A percentile compares a stretch with the other conserved stretches of the same genome.
These are phyloP conservation scores for Blepharisma japonicum DNA, from an alignment of 73 alveolate species.

Conservation along the genomic window DNA sequence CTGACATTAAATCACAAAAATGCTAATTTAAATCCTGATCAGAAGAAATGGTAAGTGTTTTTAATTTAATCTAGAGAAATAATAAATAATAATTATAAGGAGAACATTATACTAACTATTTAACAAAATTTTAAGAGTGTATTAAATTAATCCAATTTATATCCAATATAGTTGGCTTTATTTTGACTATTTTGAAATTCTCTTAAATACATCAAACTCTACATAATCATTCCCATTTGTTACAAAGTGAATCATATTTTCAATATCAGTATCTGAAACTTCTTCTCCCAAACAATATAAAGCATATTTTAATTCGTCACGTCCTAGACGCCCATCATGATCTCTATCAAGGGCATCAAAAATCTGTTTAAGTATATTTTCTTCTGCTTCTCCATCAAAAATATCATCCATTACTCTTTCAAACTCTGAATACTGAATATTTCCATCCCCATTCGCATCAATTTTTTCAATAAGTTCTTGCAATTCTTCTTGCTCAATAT, in stretches of 20 bases:
- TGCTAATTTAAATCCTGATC: no score
- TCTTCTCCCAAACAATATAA: constrained; percentile 10
- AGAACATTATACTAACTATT: no score
- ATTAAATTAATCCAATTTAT: no score
- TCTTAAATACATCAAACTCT: background rate
- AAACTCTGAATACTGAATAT: background rate
- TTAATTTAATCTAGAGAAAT: no score
- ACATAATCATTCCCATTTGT: background rate
- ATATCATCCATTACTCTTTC: constrained; percentile 13
- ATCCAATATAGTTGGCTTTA: no score
- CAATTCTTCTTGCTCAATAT: constrained; percentile 20
- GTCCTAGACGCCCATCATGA: background rate
- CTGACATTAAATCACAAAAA: no score
- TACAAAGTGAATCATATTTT: background rate
- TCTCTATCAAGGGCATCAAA: constrained; percentile 18
- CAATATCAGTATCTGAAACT: background rate
- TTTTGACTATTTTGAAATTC: background rate
- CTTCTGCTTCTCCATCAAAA: background rate
- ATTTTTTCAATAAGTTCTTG: constrained; percentile 16
- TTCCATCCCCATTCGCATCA: constrained; percentile 20
- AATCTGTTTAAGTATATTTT: background rate
- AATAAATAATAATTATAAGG: no score
- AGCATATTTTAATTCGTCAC: constrained; percentile 14
- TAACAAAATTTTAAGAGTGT: no score
- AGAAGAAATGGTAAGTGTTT: no score